Evolutionary conservation across 1,139 yeast species (phyloP).

Genomic region (Kodamaea anthophila): DNA sequence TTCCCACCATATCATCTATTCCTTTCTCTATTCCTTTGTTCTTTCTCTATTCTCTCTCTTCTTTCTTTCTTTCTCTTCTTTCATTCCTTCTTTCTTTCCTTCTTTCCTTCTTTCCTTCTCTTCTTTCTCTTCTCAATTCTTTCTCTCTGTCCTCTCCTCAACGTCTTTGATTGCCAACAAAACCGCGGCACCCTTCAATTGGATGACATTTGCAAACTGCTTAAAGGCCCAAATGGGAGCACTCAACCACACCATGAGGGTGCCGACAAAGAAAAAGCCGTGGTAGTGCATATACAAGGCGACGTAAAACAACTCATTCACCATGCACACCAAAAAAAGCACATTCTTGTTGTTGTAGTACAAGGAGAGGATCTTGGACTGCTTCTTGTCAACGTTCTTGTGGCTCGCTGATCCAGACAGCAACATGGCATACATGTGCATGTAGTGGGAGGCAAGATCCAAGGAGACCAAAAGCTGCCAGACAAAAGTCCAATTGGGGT

Average conservation of each 20-base stretch:
- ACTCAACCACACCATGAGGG: slow-evolving; percentile 56
- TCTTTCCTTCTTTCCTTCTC: not conserved
- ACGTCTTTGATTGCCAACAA: slow-evolving; percentile 80
- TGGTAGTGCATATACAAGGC: slow-evolving; percentile 78
- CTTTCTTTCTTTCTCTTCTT: not conserved
- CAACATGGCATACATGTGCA: slow-evolving; percentile 97
- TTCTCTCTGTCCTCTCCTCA: slow-evolving; percentile 27
- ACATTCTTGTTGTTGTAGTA: slow-evolving; percentile 85
- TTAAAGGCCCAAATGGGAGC: slow-evolving; percentile 88
- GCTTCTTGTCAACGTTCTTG: slow-evolving; percentile 71
- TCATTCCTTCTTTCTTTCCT: not conserved
- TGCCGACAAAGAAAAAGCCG: slow-evolving; percentile 61
- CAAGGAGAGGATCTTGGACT: slow-evolving; percentile 66
- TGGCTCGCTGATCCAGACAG: slow-evolving; percentile 76
- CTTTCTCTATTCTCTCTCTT: not conserved
- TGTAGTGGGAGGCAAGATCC: slow-evolving; percentile 92
- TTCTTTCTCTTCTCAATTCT: slow-evolving; percentile 6
- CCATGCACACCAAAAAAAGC: slow-evolving; percentile 81
- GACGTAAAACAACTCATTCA: slow-evolving; percentile 88
- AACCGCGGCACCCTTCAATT: slow-evolving; percentile 78
- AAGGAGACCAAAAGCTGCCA: slow-evolving; percentile 84
- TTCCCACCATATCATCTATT: too few relatives aligned
- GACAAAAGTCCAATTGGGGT: slow-evolving; percentile 57
- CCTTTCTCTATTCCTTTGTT: not conserved
- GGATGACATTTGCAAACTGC: slow-evolving; percentile 86